Percentiles rank a stretch among this genome's conserved stretches.
phyloP scores from a whole-genome alignment of 2,329 filamentous ascomycete genomes.

The Raffaelea ambrosiae region DNA sequence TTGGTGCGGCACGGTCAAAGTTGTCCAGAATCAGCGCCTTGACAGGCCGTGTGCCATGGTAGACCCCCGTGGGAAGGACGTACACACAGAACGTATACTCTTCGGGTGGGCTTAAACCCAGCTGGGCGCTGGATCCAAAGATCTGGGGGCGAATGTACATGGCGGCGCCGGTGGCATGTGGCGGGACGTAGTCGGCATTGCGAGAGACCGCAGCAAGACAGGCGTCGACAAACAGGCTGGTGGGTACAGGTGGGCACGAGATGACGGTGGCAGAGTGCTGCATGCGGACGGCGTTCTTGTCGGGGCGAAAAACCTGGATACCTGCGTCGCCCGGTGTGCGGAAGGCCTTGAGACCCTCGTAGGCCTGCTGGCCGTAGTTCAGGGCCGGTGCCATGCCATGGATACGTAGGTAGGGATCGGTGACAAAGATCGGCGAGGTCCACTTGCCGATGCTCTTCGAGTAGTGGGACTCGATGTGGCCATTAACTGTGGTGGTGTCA shows the following conservation, averaged over 20 bases:
- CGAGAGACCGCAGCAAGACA: slow-evolving; percentile 74
- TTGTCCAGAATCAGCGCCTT: slow-evolving; percentile 81
- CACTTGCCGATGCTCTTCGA: slow-evolving; percentile 66
- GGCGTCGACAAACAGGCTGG: slow-evolving; percentile 65
- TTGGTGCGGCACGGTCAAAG: slow-evolving; percentile 88
- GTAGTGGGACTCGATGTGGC: slow-evolving; percentile 86
- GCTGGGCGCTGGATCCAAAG: slow-evolving; percentile 79
- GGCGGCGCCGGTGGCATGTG: slow-evolving; percentile 77
- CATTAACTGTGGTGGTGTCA: slow-evolving; percentile 58
- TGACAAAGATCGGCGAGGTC: slow-evolving; percentile 69
- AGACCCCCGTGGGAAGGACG: slow-evolving; percentile 86
- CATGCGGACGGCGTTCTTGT: slow-evolving; percentile 76
- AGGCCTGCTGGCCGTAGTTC: slow-evolving; percentile 97
- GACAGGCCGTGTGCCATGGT: slow-evolving; percentile 86
- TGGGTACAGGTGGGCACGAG: slow-evolving; percentile 73
- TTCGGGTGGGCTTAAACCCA: slow-evolving; percentile 78
- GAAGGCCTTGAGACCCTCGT: slow-evolving; percentile 98
- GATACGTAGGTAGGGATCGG: slow-evolving; percentile 76
- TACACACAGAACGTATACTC: slow-evolving; percentile 90
- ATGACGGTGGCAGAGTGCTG: slow-evolving; percentile 77
- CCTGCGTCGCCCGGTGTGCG: slow-evolving; percentile 58
- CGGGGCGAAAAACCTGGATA: slow-evolving; percentile 83
- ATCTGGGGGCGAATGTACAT: slow-evolving; percentile 89
- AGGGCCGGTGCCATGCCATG: slow-evolving; percentile 93
- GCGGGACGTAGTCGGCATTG: slow-evolving; percentile 87